Evolutionary conservation across 148 eudicot genomes (phyloP).

Genomic region (Diospyros kaki): DNA sequence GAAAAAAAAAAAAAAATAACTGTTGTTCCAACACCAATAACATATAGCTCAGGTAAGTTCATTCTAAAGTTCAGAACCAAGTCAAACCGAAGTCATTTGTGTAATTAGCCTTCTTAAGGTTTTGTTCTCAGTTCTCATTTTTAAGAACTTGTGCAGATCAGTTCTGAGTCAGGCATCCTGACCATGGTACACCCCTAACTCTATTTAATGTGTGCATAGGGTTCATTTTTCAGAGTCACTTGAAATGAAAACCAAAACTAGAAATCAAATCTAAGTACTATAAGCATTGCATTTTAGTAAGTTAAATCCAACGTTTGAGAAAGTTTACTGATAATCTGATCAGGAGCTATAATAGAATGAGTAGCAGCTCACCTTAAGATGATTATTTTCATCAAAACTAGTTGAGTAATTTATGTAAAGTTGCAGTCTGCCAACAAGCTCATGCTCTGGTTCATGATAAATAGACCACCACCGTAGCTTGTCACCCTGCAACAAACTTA

Average conservation of each 20-base stretch:
- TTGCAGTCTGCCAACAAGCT: conserved; percentile 88
- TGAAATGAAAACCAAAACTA: background rate
- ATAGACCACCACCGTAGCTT: conserved; percentile 95
- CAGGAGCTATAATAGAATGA: background rate
- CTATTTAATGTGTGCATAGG: background rate
- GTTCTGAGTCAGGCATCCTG: too few relatives aligned
- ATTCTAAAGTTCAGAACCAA: too few relatives aligned
- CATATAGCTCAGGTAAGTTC: too few relatives aligned
- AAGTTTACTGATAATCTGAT: background rate
- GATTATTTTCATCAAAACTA: conserved; percentile 58
- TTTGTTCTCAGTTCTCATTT: too few relatives aligned
- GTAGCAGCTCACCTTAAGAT: conserved; percentile 46
- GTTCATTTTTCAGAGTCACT: background rate
- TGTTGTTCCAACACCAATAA: too few relatives aligned
- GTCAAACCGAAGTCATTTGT: too few relatives aligned
- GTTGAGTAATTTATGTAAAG: conserved; percentile 74
- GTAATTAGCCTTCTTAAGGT: too few relatives aligned
- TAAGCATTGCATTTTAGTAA: too few relatives aligned
- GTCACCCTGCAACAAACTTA: conserved; percentile 60
- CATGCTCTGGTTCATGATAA: conserved; percentile 91
- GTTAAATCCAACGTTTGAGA: background rate
- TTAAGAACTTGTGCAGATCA: too few relatives aligned
- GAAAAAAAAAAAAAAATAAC: too few relatives aligned
- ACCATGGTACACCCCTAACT: too few relatives aligned
- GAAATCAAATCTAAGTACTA: background rate